Base-by-base conservation (phyloP, 306 rosid genomes). In the Quercus parvula region DNA sequence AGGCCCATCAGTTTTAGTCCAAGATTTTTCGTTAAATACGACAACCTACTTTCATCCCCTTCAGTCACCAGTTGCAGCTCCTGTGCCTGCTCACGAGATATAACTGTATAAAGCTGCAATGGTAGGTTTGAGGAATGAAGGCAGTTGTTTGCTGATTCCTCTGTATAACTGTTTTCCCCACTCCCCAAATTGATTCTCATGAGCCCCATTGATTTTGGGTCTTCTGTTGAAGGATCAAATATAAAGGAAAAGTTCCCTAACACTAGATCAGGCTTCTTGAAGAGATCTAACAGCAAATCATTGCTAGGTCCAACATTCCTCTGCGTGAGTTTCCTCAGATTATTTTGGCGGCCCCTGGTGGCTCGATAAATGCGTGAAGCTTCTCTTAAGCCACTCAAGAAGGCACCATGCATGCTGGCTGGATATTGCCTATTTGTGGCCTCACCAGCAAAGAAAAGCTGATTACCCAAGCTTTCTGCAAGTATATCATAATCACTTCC, bases 361-460 rank as follows among this genome's bases (percentile, higher is more conserved):
- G 90, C 87, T 41, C 69, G 85, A 79, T 74, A 82, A 64, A 95
- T 92, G 77, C 83, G 78, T 4, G 99, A 90, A 63, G 99, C 99
- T 84, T 95, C 99, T 88, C 99, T 86, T 79, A 92, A 83, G 77
- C 99, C 99, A 81, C 98, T 95, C 80, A 95, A 78, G 82, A 85
- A 91, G 77, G 98, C 99, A 56, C 99, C 97, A 38, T 95, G 99
- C 99, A 92, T 95, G 31, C 96, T 95, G 77, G 98, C 99, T 25
- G 99, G 99, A 87, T 92, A 86, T 71, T 95, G 93, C 87, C 97
- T 90, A 79, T 81, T 86, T 49, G 99, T 95, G 64, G 99, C 99
- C 87, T 95, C 99, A 31, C 98, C 99, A 51, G 99, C 98, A 79
- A 95, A 95, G 88, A 91, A 95, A 64, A 95, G 87, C 11, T 86